Evolutionary conservation across 2,329 filamentous ascomycete species (phyloP), one percentile per base, ranked within the genome.

Genomic region (Alternaria solani): DNA sequence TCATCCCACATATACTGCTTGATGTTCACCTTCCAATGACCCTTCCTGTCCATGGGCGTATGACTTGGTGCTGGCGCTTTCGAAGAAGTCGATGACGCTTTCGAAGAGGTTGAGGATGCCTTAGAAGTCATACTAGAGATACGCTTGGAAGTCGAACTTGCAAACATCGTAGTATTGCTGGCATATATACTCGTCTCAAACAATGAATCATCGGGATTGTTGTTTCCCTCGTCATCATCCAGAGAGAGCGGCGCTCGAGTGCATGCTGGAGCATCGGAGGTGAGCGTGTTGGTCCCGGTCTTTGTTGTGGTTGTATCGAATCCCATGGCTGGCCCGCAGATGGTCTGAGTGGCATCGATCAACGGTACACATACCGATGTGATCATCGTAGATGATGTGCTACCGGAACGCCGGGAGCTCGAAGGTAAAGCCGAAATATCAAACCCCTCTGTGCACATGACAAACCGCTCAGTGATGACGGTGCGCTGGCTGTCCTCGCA

Each of bases 211-310:
- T 62, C 57, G 2, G 59, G 61, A 28, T 63, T 65, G 42, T 75
- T 72, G 30, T 70, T 62, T 3, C 72, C 72, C 42, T 75, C 65
- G 30, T 75, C 71, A n/a, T 75, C 72, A 41, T 76, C 71, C 1
- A 75, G 57, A n/a, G 55, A 63, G 5, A 75, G 62, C 7, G 70
- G 64, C 8, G 62, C 69, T 4, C 57, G 53, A 6, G 67, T 71
- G 34, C 73, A 76, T 12, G 62, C 62, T 18, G 63, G 65, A 12
- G 36, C 59, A 20, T 63, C 59, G 20, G 53, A 57, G 6, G 32
- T 57, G 7, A 44, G 53, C 36, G 55, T 63, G 2, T 56, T 34
- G 7, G 62, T 63, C n/a, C 36, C 56, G 14, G 46, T 66, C 16
- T 48, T 43, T 0, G 62, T 67, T 1, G 47, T 41, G 1, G 63